Percentiles rank a stretch among this genome's conserved stretches.
Evolutionary conservation across 306 rosid genomes (phyloP).

Genomic region (Glycine soja): DNA sequence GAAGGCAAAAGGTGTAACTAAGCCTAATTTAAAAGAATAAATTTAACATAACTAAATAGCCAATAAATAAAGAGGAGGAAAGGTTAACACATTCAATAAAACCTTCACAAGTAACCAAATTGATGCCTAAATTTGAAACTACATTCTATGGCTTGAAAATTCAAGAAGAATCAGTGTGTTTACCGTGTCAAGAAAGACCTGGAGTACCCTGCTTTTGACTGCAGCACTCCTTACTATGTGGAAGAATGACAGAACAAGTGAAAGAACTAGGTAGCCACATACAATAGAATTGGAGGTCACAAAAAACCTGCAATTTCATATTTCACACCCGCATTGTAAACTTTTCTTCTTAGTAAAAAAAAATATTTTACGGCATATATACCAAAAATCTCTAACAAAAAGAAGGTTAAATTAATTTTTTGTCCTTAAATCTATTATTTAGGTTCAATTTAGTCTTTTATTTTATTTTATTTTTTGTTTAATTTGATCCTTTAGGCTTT

Average conservation of each 20-base stretch:
- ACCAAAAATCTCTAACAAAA: neutral
- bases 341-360: neutral
- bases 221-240: slow-evolving; percentile 54
- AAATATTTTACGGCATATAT: neutral
- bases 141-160: neutral
- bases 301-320: slow-evolving; percentile 58
- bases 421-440: too few relatives aligned
- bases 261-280: slow-evolving; percentile 61
- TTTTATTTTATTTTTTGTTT: too few relatives aligned
- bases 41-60: neutral
- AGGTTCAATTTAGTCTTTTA: too few relatives aligned
- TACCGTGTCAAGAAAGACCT: slow-evolving; percentile 68
- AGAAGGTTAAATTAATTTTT: too few relatives aligned
- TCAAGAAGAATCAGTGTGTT: slow-evolving; percentile 13
- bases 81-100: neutral
- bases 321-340: neutral
- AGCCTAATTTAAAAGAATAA: neutral
- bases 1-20: too few relatives aligned
- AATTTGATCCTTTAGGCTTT: too few relatives aligned
- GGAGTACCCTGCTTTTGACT: slow-evolving; percentile 54
- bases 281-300: slow-evolving; percentile 61
- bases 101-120: neutral
- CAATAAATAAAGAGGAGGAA: neutral
- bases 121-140: slow-evolving; percentile 18
- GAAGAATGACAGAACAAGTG: slow-evolving; percentile 57